Evolutionary conservation across 2,329 filamentous ascomycete species (phyloP).

Genomic region (Fusarium irregulare): DNA sequence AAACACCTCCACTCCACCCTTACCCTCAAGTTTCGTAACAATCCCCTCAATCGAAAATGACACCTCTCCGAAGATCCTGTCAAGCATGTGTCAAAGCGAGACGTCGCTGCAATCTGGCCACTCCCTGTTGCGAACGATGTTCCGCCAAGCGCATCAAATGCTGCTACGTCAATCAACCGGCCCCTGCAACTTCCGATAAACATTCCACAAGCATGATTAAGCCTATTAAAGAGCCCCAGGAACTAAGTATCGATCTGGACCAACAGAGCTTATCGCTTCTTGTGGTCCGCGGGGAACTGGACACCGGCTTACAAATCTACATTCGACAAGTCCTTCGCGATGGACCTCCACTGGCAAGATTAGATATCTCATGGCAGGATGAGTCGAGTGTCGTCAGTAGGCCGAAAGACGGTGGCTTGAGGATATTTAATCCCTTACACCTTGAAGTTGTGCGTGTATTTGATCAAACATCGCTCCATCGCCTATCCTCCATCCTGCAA

Average conservation of each 20-base stretch:
- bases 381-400: neutral
- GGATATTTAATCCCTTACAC: neutral
- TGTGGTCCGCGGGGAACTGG: neutral
- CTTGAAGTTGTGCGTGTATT: slow-evolving; percentile 1
- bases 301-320: slow-evolving; percentile 3
- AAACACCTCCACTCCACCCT: no score
- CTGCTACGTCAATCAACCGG: slow-evolving; percentile 10
- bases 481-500: neutral
- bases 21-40: no score
- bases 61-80: neutral
- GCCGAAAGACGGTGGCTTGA: neutral
- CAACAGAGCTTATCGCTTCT: no score
- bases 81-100: slow-evolving; percentile 8
- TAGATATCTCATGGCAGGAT: accelerated
- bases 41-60: neutral
- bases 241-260: no score
- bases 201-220: neutral
- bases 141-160: slow-evolving; percentile 10
- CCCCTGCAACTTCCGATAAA: neutral
- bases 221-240: no score
- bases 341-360: neutral
- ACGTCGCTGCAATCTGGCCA: slow-evolving; percentile 8
- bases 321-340: slow-evolving; percentile 5
- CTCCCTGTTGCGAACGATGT: slow-evolving; percentile 11
- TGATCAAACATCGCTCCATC: neutral